Conservation (phyloP, 345 rosid genomes). For the Crucihimalaya himalaica region DNA sequence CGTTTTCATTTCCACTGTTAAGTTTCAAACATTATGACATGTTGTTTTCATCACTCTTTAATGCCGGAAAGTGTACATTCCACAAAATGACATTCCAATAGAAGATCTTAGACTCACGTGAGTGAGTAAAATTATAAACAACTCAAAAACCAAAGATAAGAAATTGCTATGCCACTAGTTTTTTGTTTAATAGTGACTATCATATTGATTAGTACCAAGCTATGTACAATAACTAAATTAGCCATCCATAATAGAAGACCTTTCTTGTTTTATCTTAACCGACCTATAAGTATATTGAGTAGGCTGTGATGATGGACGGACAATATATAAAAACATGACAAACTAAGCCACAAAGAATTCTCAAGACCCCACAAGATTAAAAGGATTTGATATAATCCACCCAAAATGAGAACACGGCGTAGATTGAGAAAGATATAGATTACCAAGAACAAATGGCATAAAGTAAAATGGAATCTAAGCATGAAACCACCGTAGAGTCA, state of each 20-base stretch:
- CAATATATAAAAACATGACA: conserved; percentile 22
- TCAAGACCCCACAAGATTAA: conserved; percentile 29
- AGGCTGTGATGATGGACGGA: conserved; percentile 14
- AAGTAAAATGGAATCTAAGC: conserved; percentile 52
- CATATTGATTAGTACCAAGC: conserved; percentile 20
- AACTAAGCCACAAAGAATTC: conserved; percentile 1
- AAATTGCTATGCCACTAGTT: no score
- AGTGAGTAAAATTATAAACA: no score
- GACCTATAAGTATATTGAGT: conserved; percentile 4
- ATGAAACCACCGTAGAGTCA: conserved; percentile 50
- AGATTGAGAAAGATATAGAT: conserved; percentile 29
- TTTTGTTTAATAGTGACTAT: no score
- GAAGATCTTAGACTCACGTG: no score
- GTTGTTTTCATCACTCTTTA: no score
- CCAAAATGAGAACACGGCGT: no score
- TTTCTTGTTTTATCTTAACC: conserved; percentile 16
- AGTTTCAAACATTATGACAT: no score
- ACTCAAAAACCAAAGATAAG: no score
- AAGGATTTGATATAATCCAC: no score
- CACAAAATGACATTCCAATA: no score
- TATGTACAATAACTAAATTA: not conserved
- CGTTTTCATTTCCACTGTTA: conserved; percentile 36
- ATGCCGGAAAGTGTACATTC: no score
- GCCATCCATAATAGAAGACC: conserved; percentile 2
- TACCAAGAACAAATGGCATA: conserved; percentile 34